Evolutionary conservation across 2,329 filamentous ascomycete genomes (phyloP).

Genomic region (Pseudopyricularia javanii): DNA sequence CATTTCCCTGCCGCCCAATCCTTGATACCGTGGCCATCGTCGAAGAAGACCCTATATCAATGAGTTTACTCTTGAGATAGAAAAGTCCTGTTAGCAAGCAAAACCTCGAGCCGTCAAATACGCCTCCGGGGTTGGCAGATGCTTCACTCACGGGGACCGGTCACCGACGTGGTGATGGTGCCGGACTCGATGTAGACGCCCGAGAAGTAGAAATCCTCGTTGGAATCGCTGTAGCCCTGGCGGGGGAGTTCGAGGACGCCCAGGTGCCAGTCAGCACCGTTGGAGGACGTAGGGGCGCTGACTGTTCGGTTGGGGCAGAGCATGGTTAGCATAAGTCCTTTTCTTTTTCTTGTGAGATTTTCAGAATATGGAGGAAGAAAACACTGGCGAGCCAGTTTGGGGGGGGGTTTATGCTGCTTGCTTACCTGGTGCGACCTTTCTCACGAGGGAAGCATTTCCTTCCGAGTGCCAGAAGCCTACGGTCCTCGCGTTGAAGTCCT

Average conservation of each 20-base stretch:
- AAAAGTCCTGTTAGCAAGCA: background rate
- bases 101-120: background rate
- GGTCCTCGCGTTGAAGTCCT: conserved; percentile 46
- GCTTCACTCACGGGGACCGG: conserved; percentile 8
- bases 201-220: conserved; percentile 60
- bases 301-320: conserved; percentile 19
- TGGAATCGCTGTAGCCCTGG: conserved; percentile 35
- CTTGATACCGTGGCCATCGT: too few relatives aligned
- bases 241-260: conserved; percentile 55
- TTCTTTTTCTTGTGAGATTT: too few relatives aligned
- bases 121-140: background rate
- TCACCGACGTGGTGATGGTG: conserved; percentile 13
- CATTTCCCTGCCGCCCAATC: too few relatives aligned
- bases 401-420: background rate
- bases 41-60: too few relatives aligned
- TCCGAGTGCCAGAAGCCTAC: conserved; percentile 62
- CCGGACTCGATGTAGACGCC: conserved; percentile 60
- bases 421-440: conserved; percentile 39
- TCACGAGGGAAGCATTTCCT: conserved; percentile 40
- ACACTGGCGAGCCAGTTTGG: too few relatives aligned
- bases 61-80: too few relatives aligned
- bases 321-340: too few relatives aligned
- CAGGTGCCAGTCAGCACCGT: conserved; percentile 62
- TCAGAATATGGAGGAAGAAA: too few relatives aligned
- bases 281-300: conserved; percentile 46